Base-by-base conservation (phyloP, 2,329 filamentous ascomycete species). In the Nemania sp. region DNA sequence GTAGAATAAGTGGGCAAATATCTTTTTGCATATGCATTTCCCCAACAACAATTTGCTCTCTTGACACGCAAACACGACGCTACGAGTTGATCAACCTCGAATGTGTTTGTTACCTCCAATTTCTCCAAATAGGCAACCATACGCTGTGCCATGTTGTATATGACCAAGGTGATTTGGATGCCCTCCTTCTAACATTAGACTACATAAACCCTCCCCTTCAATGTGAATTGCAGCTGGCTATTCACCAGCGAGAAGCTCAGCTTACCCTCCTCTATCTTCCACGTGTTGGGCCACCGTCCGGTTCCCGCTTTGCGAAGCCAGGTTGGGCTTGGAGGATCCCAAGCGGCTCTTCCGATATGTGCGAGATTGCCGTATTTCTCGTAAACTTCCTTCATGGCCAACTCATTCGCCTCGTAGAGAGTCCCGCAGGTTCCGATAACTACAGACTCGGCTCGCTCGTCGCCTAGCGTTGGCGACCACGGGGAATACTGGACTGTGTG, bases 221-320 rank as follows among this genome's bases (percentile, higher is more conserved):
- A 10, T 1, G 52, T 61, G 32, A 27, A 45, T 0, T 52, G n/a
- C 2, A 56, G 27, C 26, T 24, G 52, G 29, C 53, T 56, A 15
- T n/a, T 38, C 2, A 56, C 45, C 3, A 68, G 11, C 2, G 27
- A 35, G 27, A 68, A 64, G 2, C 18, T 45, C 6, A 68, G 13
- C 49, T 10, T 26, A 7, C 61, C 66, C 26, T 57, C 53, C 7
- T 57, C 52, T 10, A 68, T 6, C 15, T 64, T 53, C 66, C 66
- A 68, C 2, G 61, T 68, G 13, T 57, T 64, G 1, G 66, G 61
- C 61, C 61, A 61, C 13, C 5, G 1, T 15, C 10, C 41, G 1
- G 49, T 11, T 5, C 41, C 61, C 1, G 51, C 49, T n/a, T 61
- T 35, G 18, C 32, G 66, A 26, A 68, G 59, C 66, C 66, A 68